These are phyloP conservation scores for Kandelia obovata DNA, from an alignment of 345 rosid species.

Conservation along the genomic window DNA sequence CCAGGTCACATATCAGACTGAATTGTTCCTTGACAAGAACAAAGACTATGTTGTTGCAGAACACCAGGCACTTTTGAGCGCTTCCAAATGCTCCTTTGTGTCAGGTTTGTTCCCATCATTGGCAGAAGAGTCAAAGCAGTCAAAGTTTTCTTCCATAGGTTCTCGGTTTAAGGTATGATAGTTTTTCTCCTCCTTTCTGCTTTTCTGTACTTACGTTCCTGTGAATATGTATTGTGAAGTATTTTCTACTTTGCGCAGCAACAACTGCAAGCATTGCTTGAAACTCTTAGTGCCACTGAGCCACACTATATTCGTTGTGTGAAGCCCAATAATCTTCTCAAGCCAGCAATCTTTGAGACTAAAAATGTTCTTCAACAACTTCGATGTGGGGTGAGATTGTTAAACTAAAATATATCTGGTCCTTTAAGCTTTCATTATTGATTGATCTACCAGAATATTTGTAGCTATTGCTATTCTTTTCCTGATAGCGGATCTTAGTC, in stretches of 20 bases:
- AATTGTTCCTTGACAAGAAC: conserved; percentile 91
- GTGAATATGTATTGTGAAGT: conserved; percentile 10
- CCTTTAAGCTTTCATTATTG: neutral
- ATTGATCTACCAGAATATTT: conserved; percentile 18
- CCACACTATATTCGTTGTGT: conserved; percentile 98
- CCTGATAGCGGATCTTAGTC: neutral
- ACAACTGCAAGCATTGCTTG: conserved; percentile 86
- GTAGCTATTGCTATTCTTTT: no score
- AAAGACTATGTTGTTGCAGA: conserved; percentile 98
- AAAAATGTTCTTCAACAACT: conserved; percentile 85
- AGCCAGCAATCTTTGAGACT: conserved; percentile 94
- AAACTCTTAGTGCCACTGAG: conserved; percentile 90
- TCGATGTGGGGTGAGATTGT: conserved; percentile 82
- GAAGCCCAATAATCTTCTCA: conserved; percentile 93
- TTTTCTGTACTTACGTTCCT: neutral
- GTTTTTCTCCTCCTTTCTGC: conserved; percentile 11
- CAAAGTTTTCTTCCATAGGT: conserved; percentile 99
- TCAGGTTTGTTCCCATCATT: conserved; percentile 67
- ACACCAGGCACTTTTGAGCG: conserved; percentile 86
- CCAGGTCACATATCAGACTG: conserved; percentile 97
- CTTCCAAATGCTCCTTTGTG: conserved; percentile 85
- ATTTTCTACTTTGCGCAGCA: conserved; percentile 54
- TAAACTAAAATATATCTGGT: conserved; percentile 11
- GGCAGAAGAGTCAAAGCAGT: conserved; percentile 80
- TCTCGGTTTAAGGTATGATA: conserved; percentile 87